Evolutionary conservation across 805 yeast genomes (phyloP).

Genomic region (Wickerhamomyces hampshirensis): DNA sequence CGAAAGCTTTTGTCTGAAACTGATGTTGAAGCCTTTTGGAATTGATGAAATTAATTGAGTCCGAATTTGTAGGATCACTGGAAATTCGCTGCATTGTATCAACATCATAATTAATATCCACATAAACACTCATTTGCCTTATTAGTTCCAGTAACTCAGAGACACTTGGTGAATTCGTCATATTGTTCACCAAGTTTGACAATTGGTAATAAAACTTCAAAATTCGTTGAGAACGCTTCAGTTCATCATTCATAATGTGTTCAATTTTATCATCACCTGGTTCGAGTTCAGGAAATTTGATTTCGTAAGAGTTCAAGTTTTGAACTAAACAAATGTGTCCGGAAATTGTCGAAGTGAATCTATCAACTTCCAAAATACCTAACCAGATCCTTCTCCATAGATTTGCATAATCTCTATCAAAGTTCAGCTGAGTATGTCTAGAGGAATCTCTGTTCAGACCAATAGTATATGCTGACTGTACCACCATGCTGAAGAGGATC

Average conservation of each 20-base stretch:
- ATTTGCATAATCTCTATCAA: slow-evolving; percentile 15
- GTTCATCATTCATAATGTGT: slow-evolving; percentile 11
- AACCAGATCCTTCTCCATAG: slow-evolving; percentile 24
- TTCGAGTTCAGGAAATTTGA: slow-evolving; percentile 11
- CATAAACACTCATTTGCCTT: slow-evolving; percentile 14
- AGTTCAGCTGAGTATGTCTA: slow-evolving; percentile 16
- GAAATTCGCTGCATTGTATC: slow-evolving; percentile 3
- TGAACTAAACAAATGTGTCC: slow-evolving; percentile 22
- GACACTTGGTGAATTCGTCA: slow-evolving; percentile 14
- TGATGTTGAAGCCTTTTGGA: slow-evolving; percentile 12
- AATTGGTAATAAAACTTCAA: slow-evolving; percentile 13
- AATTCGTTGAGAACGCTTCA: slow-evolving; percentile 15
- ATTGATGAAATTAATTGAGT: slow-evolving; percentile 13
- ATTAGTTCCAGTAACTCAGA: slow-evolving; percentile 12
- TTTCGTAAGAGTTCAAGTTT: slow-evolving; percentile 12
- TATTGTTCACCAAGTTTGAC: slow-evolving; percentile 18
- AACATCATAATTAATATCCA: slow-evolving; percentile 14
- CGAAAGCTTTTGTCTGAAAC: slow-evolving; percentile 15
- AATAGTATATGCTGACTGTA: slow-evolving; percentile 40
- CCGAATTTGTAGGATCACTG: slow-evolving; percentile 1
- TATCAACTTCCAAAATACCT: slow-evolving; percentile 22
- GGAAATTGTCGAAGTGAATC: slow-evolving; percentile 16
- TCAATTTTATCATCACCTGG: slow-evolving; percentile 9
- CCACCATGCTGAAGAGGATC: slow-evolving; percentile 31
- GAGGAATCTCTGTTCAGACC: slow-evolving; percentile 48